Evolutionary conservation across 768 basidiomycete genomes (phyloP).

Genomic region (Tylopilus intermedius): DNA sequence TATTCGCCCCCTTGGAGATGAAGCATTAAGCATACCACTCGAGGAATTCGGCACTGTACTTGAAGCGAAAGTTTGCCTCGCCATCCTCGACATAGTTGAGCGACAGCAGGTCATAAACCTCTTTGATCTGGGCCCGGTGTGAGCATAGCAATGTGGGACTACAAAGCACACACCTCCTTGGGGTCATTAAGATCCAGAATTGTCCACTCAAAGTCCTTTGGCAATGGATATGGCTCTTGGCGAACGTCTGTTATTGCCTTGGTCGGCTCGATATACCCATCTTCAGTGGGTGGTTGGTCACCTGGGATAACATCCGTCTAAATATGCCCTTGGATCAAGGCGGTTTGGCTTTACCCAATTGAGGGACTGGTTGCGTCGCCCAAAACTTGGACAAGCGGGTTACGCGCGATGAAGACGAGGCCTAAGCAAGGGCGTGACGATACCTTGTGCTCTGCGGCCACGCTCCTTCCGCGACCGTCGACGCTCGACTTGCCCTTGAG

Average conservation of each 20-base stretch:
- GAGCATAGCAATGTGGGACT: background rate
- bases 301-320: constrained; percentile 35
- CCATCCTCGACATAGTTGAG: constrained; percentile 96
- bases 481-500: constrained; percentile 75
- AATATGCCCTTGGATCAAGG: background rate
- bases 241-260: constrained; percentile 74
- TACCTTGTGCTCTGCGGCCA: constrained; percentile 87
- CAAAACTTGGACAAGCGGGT: constrained; percentile 64
- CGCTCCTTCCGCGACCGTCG: constrained; percentile 72
- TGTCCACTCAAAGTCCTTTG: constrained; percentile 91
- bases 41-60: constrained; percentile 92
- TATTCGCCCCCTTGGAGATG: background rate
- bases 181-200: constrained; percentile 74
- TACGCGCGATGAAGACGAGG: constrained; percentile 6
- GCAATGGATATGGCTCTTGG: constrained; percentile 83
- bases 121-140: constrained; percentile 57
- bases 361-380: constrained; percentile 97
- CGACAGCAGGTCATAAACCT: constrained; percentile 88
- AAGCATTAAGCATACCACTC: constrained; percentile 57
- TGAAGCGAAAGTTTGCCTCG: constrained; percentile 93
- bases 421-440: constrained; percentile 14
- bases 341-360: constrained; percentile 47
- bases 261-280: constrained; percentile 86
- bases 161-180: constrained; percentile 48
- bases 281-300: constrained; percentile 59